Evolutionary conservation across 768 basidiomycete genomes (phyloP), one percentile per base, ranked within the genome.

Genomic region (Phlegmacium glaucopus): DNA sequence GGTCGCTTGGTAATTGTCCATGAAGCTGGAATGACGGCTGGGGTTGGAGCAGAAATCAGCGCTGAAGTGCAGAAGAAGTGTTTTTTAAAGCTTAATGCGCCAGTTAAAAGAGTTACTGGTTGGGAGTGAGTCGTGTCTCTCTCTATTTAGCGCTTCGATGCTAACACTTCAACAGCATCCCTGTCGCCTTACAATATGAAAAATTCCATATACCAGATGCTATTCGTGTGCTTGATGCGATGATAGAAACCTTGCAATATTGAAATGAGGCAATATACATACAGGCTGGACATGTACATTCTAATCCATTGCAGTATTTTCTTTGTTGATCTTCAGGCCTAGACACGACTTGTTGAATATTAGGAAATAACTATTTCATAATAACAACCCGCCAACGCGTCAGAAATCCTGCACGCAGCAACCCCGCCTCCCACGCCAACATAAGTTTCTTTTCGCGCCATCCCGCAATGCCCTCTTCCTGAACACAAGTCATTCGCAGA

Each of bases 181-280:
- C 93, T 2, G 83, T 83, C 17, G 87, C 81, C 29, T 70, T 96
- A 54, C 84, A 87, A 47, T 96, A 81, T 57, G 94, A 97, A 71
- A 94, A 90, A 67, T 95, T 96, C 66, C 82, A 87, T 67, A 83
- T 94, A 57, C 94, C 94, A 1, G 94, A 96, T 61, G 74, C 86
- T 2, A 73, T 97, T 52, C 78, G 92, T 42, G 72, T 96, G 34
- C 62, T 94, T 49, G 93, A 95, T 59, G 87, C 83, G 17, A 70
- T 94, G 9, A 74, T 94, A 40, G 88, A 94, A 63, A 93, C 92
- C 3, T 71, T 95, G 56, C 66, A 75, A 22, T 95, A 84, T 63
- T 42, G 17, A 46, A 26, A 43, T 13, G 12, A 9, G 22, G 11
- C n/a, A 17, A 26, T 9, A 12, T 15, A 41, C 34, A 15, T 34